phyloP scores from a whole-genome alignment of 2,329 filamentous ascomycete species.

The Colletotrichum euphorbiae region DNA sequence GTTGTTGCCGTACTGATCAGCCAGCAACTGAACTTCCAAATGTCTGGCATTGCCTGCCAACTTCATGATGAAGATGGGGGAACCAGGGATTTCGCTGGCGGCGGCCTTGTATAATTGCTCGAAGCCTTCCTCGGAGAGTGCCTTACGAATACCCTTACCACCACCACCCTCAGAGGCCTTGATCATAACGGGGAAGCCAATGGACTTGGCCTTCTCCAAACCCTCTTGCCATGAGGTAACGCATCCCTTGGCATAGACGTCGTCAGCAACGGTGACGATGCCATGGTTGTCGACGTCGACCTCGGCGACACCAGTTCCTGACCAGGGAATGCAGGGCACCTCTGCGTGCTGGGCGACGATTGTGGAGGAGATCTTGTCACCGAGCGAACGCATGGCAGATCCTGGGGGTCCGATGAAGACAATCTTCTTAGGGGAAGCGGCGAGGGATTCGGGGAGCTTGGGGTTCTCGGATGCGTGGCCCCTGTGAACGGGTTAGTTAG shows the following conservation, averaged over 20 bases:
- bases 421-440: constrained; percentile 97
- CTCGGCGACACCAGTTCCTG: constrained; percentile 87
- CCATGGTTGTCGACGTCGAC: constrained; percentile 83
- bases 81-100: constrained; percentile 96
- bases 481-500: constrained; percentile 60
- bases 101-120: constrained; percentile 92
- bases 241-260: constrained; percentile 90
- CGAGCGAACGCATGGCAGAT: constrained; percentile 97
- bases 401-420: constrained; percentile 98
- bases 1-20: constrained; percentile 99
- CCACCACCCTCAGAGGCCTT: constrained; percentile 99
- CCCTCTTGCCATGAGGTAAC: constrained; percentile 91
- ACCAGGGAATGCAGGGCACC: constrained; percentile 99
- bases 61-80: constrained; percentile 99
- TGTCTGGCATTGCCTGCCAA: constrained; percentile 95
- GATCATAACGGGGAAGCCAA: constrained; percentile 99
- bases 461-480: constrained; percentile 99
- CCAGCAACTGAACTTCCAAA: constrained; percentile 95
- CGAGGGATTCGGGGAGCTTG: constrained; percentile 94
- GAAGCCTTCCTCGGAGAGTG: constrained; percentile 86
- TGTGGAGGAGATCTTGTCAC: constrained; percentile 99
- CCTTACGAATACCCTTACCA: constrained; percentile 99
- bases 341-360: constrained; percentile 97
- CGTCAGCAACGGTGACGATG: constrained; percentile 91
- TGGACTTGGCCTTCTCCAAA: constrained; percentile 84